These are phyloP conservation scores for Ensete glaucum DNA, from an alignment of 176 grass and related monocot genomes.

Conservation along the genomic window DNA sequence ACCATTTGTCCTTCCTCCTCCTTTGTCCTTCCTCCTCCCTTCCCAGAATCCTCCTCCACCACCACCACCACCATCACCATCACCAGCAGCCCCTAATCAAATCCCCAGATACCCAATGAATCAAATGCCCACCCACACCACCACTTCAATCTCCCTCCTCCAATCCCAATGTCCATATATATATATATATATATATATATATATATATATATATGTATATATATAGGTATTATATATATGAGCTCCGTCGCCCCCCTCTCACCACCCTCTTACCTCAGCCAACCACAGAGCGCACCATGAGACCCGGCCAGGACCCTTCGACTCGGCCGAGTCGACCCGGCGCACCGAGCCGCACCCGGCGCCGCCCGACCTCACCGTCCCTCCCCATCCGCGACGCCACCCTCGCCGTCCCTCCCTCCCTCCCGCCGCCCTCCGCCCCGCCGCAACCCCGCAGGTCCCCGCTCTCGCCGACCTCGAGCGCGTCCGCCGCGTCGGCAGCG, in stretches of 20 bases:
- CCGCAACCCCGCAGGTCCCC: conserved; percentile 32
- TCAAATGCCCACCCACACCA: neutral
- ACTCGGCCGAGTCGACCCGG: neutral
- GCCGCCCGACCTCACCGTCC: neutral
- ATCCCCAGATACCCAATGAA: neutral
- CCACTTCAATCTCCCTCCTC: no score
- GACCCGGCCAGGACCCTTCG: neutral
- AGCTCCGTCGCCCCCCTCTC: neutral
- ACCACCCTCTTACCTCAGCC: neutral
- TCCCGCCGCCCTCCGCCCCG: conserved; percentile 32
- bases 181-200: no score
- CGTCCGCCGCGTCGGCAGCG: conserved; percentile 63
- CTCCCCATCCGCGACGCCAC: conserved; percentile 36
- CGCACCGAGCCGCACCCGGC: neutral
- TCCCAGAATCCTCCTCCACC: neutral
- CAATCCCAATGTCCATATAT: neutral
- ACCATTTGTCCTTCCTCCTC: neutral
- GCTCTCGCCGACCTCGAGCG: conserved; percentile 65
- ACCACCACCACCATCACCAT: neutral
- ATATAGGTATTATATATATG: no score
- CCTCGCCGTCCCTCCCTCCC: conserved; percentile 45
- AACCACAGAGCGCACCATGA: neutral
- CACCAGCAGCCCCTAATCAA: neutral
- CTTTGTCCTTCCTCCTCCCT: neutral
- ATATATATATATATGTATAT: neutral